A percentile compares a stretch with the other conserved stretches of the same genome.
Conservation (phyloP, 164 flowering plant genomes). For the Sextonia rubra region DNA sequence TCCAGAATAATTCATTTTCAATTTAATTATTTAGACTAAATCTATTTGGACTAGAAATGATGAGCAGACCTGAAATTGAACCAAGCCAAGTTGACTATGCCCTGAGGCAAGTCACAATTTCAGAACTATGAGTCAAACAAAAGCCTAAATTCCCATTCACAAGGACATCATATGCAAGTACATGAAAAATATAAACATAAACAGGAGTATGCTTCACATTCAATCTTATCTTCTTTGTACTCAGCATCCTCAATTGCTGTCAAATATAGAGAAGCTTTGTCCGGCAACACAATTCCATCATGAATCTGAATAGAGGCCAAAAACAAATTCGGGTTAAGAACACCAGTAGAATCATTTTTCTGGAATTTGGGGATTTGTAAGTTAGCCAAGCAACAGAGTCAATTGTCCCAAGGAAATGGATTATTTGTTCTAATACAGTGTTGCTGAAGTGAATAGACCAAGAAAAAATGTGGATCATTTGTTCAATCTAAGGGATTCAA, state of each 20-base stretch:
- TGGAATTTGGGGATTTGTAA: background rate
- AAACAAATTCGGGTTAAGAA: background rate
- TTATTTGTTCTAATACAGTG: background rate
- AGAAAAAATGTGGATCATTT: background rate
- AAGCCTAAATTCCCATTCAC: background rate
- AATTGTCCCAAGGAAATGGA: background rate
- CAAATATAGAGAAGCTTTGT: constrained; percentile 77
- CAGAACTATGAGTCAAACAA: background rate
- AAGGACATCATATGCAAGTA: background rate
- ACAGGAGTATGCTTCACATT: constrained; percentile 47
- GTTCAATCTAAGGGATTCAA: background rate
- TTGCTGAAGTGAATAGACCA: background rate
- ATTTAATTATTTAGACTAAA: too few relatives aligned
- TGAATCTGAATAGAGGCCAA: constrained; percentile 36
- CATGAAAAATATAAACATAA: background rate
- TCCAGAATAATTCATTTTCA: too few relatives aligned
- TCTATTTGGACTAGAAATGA: background rate
- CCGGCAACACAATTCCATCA: constrained; percentile 82
- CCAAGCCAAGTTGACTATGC: background rate
- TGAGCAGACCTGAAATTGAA: background rate
- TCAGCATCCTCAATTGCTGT: constrained; percentile 99
- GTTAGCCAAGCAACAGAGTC: background rate
- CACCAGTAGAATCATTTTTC: background rate
- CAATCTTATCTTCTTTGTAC: constrained; percentile 96
- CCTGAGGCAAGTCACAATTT: background rate